phyloP scores from a whole-genome alignment of 768 basidiomycete species.

The Chalciporus sphaerocephalus region DNA sequence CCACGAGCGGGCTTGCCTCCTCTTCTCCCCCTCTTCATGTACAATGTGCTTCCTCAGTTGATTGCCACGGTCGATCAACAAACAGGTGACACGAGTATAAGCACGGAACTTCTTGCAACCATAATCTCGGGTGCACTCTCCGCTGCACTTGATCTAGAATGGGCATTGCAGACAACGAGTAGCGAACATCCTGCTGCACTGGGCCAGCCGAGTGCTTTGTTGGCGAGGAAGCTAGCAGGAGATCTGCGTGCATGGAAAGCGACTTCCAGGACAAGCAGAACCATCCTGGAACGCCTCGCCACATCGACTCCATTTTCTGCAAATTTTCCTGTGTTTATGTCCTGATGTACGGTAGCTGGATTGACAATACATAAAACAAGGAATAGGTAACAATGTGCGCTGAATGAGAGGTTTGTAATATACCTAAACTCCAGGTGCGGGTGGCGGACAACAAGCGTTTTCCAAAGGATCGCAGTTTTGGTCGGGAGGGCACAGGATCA shows the following conservation, averaged over 20 bases:
- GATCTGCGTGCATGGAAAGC: conserved; percentile 52
- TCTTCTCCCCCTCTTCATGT: conserved; percentile 69
- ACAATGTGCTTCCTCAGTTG: conserved; percentile 60
- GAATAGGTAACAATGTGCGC: conserved; percentile 25
- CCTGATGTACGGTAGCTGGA: conserved; percentile 11
- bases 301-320: conserved; percentile 62
- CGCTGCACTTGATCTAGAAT: conserved; percentile 65
- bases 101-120: conserved; percentile 60
- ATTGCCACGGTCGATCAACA: conserved; percentile 50
- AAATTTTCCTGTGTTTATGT: conserved; percentile 65
- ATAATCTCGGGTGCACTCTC: conserved; percentile 64
- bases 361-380: conserved; percentile 6
- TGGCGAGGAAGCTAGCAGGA: conserved; percentile 63
- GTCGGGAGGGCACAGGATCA: conserved; percentile 69
- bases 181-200: conserved; percentile 47
- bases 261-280: conserved; percentile 45
- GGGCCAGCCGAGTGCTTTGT: conserved; percentile 58
- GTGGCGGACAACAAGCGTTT: conserved; percentile 73
- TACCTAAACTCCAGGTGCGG: conserved; percentile 40
- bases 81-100: conserved; percentile 49
- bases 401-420: conserved; percentile 1
- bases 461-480: conserved; percentile 62
- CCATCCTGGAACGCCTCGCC: conserved; percentile 56
- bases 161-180: conserved; percentile 54
- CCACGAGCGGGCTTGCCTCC: conserved; percentile 57